phyloP scores from a whole-genome alignment of 75 land plant species.

The Sequoiadendron giganteum region DNA sequence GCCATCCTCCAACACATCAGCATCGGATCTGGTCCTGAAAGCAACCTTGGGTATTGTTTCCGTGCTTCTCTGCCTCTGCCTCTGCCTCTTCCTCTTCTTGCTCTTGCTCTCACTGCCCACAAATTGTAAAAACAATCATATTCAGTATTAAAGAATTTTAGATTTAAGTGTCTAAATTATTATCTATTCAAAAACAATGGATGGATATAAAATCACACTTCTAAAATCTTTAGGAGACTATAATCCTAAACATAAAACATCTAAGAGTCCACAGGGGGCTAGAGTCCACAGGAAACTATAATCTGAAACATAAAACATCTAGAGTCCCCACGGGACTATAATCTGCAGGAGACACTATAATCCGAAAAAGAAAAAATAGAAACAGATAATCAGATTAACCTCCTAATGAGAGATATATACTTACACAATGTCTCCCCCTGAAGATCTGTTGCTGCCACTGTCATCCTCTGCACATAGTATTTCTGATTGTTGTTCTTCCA shows the following conservation, averaged over 20 bases:
- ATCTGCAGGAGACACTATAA: no score
- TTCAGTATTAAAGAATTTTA: no score
- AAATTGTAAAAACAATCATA: not conserved
- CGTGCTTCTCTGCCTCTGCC: conserved; percentile 12
- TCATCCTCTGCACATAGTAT: not conserved
- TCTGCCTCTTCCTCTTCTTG: not conserved
- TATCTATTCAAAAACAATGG: no score
- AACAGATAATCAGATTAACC: not conserved
- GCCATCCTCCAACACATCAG: conserved; percentile 66
- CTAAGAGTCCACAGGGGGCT: no score
- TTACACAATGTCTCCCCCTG: not conserved
- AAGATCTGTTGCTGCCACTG: not conserved
- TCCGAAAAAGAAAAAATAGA: no score
- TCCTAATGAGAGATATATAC: not conserved
- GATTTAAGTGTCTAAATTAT: no score
- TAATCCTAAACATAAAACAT: no score
- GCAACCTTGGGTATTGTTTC: conserved; percentile 28
- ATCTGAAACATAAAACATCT: no score
- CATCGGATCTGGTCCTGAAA: conserved; percentile 45
- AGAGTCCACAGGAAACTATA: no score
- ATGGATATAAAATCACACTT: no score
- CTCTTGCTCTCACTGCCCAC: conserved; percentile 2
- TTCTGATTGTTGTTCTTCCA: not conserved
- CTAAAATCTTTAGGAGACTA: not conserved
- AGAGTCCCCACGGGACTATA: no score